phyloP scores from a whole-genome alignment of 257 asterid genomes.

The Handroanthus guayacan region DNA sequence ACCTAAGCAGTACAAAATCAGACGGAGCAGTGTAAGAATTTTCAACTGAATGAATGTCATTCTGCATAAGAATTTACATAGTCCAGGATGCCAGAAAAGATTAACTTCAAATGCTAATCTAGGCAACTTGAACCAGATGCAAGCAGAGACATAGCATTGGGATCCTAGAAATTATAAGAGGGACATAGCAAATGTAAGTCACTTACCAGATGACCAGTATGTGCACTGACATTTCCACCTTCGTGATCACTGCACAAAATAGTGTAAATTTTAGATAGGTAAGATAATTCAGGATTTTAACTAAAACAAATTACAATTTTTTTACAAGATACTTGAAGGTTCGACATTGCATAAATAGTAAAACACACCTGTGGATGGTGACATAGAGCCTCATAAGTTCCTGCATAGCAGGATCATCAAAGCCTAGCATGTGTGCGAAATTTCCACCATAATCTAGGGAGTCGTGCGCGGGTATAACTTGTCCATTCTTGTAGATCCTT shows the following conservation, averaged over 20 bases:
- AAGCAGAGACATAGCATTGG: neutral
- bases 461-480: slow-evolving; percentile 57
- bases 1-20: slow-evolving; percentile 50
- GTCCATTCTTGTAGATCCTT: slow-evolving; percentile 70
- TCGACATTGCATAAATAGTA: slow-evolving; percentile 11
- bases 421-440: slow-evolving; percentile 76
- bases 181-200: slow-evolving; percentile 3
- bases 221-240: slow-evolving; percentile 84
- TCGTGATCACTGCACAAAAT: slow-evolving; percentile 64
- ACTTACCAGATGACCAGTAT: slow-evolving; percentile 76
- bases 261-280: neutral
- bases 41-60: neutral
- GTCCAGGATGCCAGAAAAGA: slow-evolving; percentile 14
- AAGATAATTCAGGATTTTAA: neutral
- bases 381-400: slow-evolving; percentile 79
- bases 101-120: neutral
- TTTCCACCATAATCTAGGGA: slow-evolving; percentile 74
- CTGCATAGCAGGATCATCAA: slow-evolving; percentile 60
- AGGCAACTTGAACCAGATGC: slow-evolving; percentile 17
- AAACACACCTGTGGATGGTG: slow-evolving; percentile 65
- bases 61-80: neutral
- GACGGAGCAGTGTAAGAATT: neutral
- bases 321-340: neutral
- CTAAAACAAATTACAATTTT: too few species aligned
- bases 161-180: slow-evolving; percentile 10